Conservation (phyloP, 2,329 filamentous ascomycete genomes). For the Incumbomyces delicatus region DNA sequence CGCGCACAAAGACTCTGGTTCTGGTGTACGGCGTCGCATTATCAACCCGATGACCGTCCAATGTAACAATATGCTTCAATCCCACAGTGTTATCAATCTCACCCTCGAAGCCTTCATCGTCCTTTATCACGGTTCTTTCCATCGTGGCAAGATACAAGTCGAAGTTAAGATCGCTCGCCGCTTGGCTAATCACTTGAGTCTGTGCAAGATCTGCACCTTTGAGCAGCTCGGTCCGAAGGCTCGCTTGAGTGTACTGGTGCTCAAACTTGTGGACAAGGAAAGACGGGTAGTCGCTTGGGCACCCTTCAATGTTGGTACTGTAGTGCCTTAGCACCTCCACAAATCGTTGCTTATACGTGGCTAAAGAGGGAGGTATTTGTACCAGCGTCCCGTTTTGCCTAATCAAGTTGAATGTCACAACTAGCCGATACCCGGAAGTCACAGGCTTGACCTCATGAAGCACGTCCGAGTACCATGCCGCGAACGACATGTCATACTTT, state of each 20-base stretch:
- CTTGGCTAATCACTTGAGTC: constrained; percentile 13
- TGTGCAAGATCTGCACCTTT: constrained; percentile 20
- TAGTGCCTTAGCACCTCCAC: not conserved
- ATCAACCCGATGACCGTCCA: constrained; percentile 8
- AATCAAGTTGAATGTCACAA: constrained; percentile 46
- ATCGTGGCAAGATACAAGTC: constrained; percentile 21
- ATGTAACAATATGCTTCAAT: constrained; percentile 4
- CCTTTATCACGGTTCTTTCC: constrained; percentile 14
- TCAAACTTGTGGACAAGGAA: constrained; percentile 20
- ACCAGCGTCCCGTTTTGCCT: constrained; percentile 13
- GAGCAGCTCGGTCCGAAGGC: constrained; percentile 15
- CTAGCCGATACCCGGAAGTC: constrained; percentile 39
- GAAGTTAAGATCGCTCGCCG: constrained; percentile 15
- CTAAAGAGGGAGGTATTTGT: not conserved
- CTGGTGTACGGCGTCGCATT: not conserved
- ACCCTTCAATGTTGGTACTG: not conserved
- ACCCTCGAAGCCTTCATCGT: constrained; percentile 7
- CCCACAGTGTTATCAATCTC: not conserved
- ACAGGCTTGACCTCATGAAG: constrained; percentile 43
- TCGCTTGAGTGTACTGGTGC: constrained; percentile 21
- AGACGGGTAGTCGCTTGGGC: constrained; percentile 5
- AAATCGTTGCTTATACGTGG: not conserved
- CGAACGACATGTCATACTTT: constrained; percentile 19
- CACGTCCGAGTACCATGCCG: constrained; percentile 44
- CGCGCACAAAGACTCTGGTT: not conserved